Evolutionary conservation across 208 protist species (phyloP), one percentile per base, ranked within the genome.

Genomic region (Trypanosoma brucei): DNA sequence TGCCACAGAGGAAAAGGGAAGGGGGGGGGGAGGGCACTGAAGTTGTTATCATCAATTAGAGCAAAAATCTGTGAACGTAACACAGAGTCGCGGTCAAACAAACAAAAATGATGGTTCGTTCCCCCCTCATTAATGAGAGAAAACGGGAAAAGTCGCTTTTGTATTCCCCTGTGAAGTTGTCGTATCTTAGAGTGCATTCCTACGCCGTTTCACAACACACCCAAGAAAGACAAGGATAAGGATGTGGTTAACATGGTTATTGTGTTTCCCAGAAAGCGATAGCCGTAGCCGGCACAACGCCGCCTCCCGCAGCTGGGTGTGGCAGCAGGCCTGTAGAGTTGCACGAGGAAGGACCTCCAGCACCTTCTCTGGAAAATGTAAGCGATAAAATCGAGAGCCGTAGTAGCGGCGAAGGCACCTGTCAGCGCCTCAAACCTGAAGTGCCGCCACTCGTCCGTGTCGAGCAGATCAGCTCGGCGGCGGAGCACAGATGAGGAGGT

Each of bases 401-500:
- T 42, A 34, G 81, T 83, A 0, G 78, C 79, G 7, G 45, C 73
- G 60, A 85, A 86, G 49, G 85, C 81, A 6, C 85, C 80, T 37
- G 51, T 49, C 3, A 94, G 65, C n/a, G 88, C 84, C 52, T 89
- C 75, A 51, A 65, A 75, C 36, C 76, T 77, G 31, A 67, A 78
- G 62, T 84, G 76, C 22, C 74, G 66, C 82, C 87, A 93, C 31
- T 81, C 64, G 0, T 59, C 57, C 0, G 55, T 60, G 54, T 74
- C 30, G 31, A 92, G 53, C 33, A 91, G 50, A 36, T 92, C 85
- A 9, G 52, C 38, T 2, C 88, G 71, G 14, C 75, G 73, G 3
- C 88, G 76, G 39, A 86, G 72, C 31, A 92, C 68, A 1, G 88
- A 94, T 1, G 88, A 86, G 3, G 65, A 55, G 8, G 76, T 86